These are phyloP conservation scores for Naegleria gruberi DNA, from an alignment of 208 protist species.

Conservation along the genomic window DNA sequence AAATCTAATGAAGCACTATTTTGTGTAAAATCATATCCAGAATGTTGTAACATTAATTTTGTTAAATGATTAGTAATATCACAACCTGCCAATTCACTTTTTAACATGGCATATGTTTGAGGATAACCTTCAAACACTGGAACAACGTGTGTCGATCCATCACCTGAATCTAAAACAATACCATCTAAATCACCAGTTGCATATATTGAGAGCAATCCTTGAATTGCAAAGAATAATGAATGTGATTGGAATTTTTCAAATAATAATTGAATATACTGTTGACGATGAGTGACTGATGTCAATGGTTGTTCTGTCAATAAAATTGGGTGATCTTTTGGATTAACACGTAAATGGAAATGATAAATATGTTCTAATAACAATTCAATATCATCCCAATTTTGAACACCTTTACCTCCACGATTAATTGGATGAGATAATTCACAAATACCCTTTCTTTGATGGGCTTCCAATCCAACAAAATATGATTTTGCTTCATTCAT, in stretches of 20 bases:
- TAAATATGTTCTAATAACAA: slow-evolving; percentile 92
- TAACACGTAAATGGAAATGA: slow-evolving; percentile 38
- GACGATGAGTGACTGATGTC: slow-evolving; percentile 79
- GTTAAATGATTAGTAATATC: slow-evolving; percentile 91
- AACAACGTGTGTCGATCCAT: slow-evolving; percentile 94
- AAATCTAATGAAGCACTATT: slow-evolving; percentile 7
- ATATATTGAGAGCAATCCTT: slow-evolving; percentile 87
- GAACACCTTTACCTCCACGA: slow-evolving; percentile 68
- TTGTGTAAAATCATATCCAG: slow-evolving; percentile 81
- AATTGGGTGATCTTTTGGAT: slow-evolving; percentile 42
- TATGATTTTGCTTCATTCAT: neutral
- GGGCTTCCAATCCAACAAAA: neutral
- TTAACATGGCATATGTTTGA: slow-evolving; percentile 59
- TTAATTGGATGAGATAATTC: neutral
- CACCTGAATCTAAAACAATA: slow-evolving; percentile 95
- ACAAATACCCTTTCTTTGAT: neutral
- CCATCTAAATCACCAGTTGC: slow-evolving; percentile 91
- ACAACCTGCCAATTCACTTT: slow-evolving; percentile 88
- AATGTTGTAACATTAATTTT: slow-evolving; percentile 62
- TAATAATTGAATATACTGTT: slow-evolving; percentile 80
- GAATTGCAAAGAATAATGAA: slow-evolving; percentile 77
- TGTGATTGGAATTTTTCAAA: slow-evolving; percentile 95
- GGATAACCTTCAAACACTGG: slow-evolving; percentile 94
- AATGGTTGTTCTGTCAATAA: slow-evolving; percentile 91
- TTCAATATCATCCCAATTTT: slow-evolving; percentile 91